Evolutionary conservation across 495 filamentous ascomycete genomes (phyloP), one percentile per base, ranked within the genome.

Genomic region (Pseudevernia furfuracea): DNA sequence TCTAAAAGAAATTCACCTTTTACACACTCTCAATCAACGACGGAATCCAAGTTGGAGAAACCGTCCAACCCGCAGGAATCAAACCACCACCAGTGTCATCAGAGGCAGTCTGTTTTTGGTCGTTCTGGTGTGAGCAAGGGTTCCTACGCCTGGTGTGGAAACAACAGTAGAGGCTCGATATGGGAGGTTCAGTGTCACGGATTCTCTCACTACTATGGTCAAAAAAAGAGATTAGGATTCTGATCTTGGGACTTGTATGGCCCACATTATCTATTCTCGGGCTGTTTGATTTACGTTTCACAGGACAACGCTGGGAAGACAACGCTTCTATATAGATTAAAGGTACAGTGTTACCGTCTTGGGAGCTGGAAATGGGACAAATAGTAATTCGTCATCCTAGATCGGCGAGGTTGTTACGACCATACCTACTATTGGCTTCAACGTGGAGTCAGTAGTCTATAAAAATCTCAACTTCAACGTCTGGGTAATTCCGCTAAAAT

Each of bases 221-320:
- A 34, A 97, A 97, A 82, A 98, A 97, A 77, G 94, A 98, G 75
- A 96, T 97, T 64, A 81, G 94, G 66, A 98, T 98, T 73, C 78
- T 98, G 67, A 98, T 98, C 64, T 78, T 98, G 63, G 94, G 94
- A 70, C 85, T 98, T 76, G 92, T 96, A 86, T 48, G 58, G 49
- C 5, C 49, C 17, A 53, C 25, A 1, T 19, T 30, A 0, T 17
- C 30, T 59, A 17, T 34, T 46, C 25, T 65, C 70, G 75, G 57
- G 73, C 55, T 41, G 49, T 55, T 62, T 72, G 11, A 23, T 60
- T 70, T 56, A 53, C 32, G 34, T 68, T 53, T 60, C 69, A 39
- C 72, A 97, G 92, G 94, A 98, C 76, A 98, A 98, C 75, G 94
- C 94, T 52, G 94, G 94, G 72, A 98, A 98, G 77, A 98, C 94